phyloP scores from a whole-genome alignment of 176 grass and related monocot genomes.

The Cocos nucifera region DNA sequence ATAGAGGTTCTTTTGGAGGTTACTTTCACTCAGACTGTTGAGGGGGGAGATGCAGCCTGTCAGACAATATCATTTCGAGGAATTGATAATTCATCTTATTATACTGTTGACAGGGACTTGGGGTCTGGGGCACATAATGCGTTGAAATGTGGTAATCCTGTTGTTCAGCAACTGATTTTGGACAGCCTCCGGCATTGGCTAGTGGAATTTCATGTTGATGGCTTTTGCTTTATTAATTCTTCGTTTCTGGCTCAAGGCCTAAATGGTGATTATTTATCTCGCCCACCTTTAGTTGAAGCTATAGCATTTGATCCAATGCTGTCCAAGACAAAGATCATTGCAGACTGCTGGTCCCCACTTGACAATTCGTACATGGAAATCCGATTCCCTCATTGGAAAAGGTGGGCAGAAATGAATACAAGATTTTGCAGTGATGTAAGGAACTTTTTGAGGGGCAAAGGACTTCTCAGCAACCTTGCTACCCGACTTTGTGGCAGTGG shows the following conservation, averaged over 20 bases:
- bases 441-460: conserved; percentile 72
- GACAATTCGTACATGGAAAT: conserved; percentile 52
- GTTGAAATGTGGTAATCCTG: conserved; percentile 56
- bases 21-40: conserved; percentile 58
- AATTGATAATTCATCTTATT: conserved; percentile 74
- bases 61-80: conserved; percentile 62
- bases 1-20: conserved; percentile 88
- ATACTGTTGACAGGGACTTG: conserved; percentile 25
- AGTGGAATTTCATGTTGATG: conserved; percentile 85
- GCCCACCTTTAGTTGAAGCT: conserved; percentile 66
- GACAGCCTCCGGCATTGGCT: conserved; percentile 93
- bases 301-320: conserved; percentile 88
- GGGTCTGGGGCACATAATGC: conserved; percentile 23
- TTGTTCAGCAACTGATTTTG: conserved; percentile 78
- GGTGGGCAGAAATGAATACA: conserved; percentile 74
- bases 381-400: conserved; percentile 90
- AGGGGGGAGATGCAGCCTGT: conserved; percentile 41
- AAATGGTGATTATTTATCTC: conserved; percentile 43
- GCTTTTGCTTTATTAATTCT: conserved; percentile 89
- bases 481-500: conserved; percentile 85
- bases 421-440: conserved; percentile 64
- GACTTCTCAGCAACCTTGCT: conserved; percentile 57
- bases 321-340: conserved; percentile 78
- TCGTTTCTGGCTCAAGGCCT: conserved; percentile 48
- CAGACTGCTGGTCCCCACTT: conserved; percentile 76